Percentiles rank a stretch among this genome's conserved stretches.
These are phyloP conservation scores for Afroboletus lepidellus DNA, from an alignment of 1,284 basidiomycete species.

Conservation along the genomic window DNA sequence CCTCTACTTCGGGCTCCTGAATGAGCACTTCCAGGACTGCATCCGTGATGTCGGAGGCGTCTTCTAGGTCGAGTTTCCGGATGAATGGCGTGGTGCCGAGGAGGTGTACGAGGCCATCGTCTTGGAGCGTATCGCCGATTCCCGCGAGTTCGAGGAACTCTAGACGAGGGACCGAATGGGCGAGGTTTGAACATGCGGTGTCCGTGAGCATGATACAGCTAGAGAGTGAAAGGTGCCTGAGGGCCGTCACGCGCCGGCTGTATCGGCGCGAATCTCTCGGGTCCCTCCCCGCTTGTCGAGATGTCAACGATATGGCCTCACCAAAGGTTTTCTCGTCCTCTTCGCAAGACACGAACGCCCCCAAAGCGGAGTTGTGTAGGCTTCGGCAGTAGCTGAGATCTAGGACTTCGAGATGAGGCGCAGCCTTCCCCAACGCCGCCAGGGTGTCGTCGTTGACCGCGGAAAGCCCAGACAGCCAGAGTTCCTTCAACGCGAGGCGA, in stretches of 20 bases:
- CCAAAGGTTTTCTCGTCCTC: slow-evolving; percentile 36
- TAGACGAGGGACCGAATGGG: slow-evolving; percentile 70
- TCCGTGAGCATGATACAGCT: slow-evolving; percentile 76
- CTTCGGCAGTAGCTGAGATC: slow-evolving; percentile 74
- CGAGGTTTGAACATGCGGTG: slow-evolving; percentile 68
- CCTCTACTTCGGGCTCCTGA: slow-evolving; percentile 35
- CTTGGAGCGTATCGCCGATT: slow-evolving; percentile 65
- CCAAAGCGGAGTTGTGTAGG: slow-evolving; percentile 73
- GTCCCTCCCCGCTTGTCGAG: slow-evolving; percentile 66
- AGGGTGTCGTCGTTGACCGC: slow-evolving; percentile 61
- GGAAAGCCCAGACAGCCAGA: slow-evolving; percentile 67
- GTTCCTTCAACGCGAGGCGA: slow-evolving; percentile 50
- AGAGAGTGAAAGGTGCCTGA: slow-evolving; percentile 80
- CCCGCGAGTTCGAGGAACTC: slow-evolving; percentile 82
- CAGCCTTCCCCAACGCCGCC: slow-evolving; percentile 55
- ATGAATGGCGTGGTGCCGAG: slow-evolving; percentile 71
- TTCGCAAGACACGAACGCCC: slow-evolving; percentile 63
- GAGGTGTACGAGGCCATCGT: slow-evolving; percentile 72
- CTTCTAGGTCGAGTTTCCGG: slow-evolving; percentile 81
- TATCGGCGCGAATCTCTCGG: slow-evolving; percentile 48
- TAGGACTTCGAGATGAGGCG: slow-evolving; percentile 76
- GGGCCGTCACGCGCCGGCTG: slow-evolving; percentile 62
- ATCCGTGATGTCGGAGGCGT: slow-evolving; percentile 76
- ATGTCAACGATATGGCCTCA: slow-evolving; percentile 50
- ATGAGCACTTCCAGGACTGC: slow-evolving; percentile 66